Base-by-base conservation (phyloP, 2,329 filamentous ascomycete genomes). In the Lasiodiplodia gonubiensis region DNA sequence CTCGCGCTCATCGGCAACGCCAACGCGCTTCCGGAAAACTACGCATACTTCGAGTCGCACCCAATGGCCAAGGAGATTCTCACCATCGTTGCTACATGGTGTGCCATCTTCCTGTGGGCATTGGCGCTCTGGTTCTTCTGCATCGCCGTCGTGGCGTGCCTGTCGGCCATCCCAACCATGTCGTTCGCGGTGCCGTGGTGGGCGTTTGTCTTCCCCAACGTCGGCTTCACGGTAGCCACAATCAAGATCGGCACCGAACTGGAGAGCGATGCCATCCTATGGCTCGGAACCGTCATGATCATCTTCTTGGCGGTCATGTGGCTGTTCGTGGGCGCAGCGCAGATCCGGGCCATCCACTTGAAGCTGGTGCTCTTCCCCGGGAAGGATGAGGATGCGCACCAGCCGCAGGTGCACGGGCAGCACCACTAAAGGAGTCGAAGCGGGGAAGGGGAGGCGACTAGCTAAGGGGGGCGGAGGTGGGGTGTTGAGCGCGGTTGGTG, bases 1-100 rank as follows among this genome's bases (percentile, higher is more conserved):
- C 80, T 92, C 16, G 90, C 90, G 0, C 82, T 92, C 49, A 86
- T 92, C 46, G 89, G 89, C 57, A 89, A 92, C 85, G 84, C 89
- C 0, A 82, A 85, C 54, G 83, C 84, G 10, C 76, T 89, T 0
- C 80, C 72, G 0, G 77, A 87, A 33, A 82, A 85, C 64, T 76
- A 70, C 11, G 69, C 72, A 23, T 23, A 67, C 57, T 55, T 70
- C 46, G 48, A 53, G 4, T 48, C 65, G 71, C 27, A 74, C 88
- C 53, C 67, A 3, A 25, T 54, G 16, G 70, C 72, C 30, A 74
- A 71, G 8, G 66, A 67, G 37, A 49, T 85, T 16, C 73, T 85
- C 65, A 74, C 81, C 35, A 79, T 84, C 3, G 67, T 85, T 27
- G 83, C 84, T 0, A 73, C 87, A n/a, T 77, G 80, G 6, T 72